Conservation (phyloP, 306 rosid species). For the Quercus alba region DNA sequence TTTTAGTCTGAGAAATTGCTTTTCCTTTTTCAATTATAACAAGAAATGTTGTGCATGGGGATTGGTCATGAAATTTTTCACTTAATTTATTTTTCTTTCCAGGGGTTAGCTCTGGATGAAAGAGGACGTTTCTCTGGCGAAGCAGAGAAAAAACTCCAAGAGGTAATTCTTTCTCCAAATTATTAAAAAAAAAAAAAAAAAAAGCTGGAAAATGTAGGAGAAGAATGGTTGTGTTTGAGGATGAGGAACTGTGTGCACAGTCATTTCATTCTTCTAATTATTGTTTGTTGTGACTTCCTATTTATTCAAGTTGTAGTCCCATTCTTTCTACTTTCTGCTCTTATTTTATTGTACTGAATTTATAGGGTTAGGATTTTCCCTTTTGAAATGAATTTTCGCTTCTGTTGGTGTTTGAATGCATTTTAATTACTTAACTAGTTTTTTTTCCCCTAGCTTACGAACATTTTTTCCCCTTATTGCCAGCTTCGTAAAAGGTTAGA, state of each 20-base stretch:
- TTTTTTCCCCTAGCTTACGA: neutral
- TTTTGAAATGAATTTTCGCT: neutral
- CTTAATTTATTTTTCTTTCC: conserved; percentile 23
- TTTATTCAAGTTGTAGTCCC: neutral
- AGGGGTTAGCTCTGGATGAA: conserved; percentile 84
- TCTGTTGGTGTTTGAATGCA: neutral
- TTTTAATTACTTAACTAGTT: conserved; percentile 3
- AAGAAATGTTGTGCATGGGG: conserved; percentile 4
- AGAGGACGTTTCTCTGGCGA: conserved; percentile 70
- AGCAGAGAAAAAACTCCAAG: conserved; percentile 92
- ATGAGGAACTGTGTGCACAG: neutral
- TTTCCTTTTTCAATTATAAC: conserved; percentile 10
- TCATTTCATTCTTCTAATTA: neutral
- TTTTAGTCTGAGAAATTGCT: neutral
- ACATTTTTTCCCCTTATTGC: conserved; percentile 5
- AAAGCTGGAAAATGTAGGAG: neutral
- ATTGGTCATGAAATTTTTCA: conserved; percentile 8
- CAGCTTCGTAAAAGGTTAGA: conserved; percentile 80
- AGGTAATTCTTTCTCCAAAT: conserved; percentile 40
- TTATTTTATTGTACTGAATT: neutral
- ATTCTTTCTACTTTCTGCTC: neutral
- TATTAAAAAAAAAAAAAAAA: neutral
- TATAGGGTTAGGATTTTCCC: neutral
- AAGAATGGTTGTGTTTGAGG: conserved; percentile 2
- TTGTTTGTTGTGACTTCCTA: neutral